Percentiles rank a stretch among this genome's conserved stretches.
Evolutionary conservation across 2,329 filamentous ascomycete genomes (phyloP).

Genomic region (Colletotrichum sp.): DNA sequence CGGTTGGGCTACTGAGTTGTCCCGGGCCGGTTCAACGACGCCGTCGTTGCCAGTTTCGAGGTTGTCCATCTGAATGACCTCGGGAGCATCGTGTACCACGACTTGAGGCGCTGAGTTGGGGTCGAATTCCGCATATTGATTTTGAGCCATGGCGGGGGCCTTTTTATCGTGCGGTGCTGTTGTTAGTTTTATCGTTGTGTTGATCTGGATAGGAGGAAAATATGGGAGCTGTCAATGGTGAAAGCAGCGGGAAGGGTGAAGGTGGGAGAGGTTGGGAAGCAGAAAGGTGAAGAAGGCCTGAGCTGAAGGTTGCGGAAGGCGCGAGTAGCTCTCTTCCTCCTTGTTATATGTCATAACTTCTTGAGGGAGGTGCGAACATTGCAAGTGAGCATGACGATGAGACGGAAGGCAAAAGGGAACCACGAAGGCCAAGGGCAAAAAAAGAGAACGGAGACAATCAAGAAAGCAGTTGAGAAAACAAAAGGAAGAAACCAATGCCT

Average conservation of each 20-base stretch:
- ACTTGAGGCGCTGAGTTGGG: slow-evolving; percentile 13
- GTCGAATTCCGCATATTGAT: slow-evolving; percentile 1
- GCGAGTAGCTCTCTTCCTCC: neutral
- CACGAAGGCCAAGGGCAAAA: neutral
- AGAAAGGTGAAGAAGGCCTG: neutral
- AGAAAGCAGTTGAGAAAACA: neutral
- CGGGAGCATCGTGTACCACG: slow-evolving; percentile 1
- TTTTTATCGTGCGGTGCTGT: neutral
- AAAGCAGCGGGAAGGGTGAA: neutral
- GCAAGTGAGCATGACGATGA: neutral
- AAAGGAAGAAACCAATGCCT: neutral
- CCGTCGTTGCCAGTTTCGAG: neutral
- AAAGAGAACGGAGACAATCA: neutral
- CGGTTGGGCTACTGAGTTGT: neutral
- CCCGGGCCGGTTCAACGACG: neutral
- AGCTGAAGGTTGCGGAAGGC: neutral
- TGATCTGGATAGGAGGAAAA: neutral
- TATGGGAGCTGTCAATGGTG: neutral
- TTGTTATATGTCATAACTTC: neutral
- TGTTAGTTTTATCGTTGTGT: neutral
- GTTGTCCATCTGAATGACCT: slow-evolving; percentile 1
- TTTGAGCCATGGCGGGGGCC: neutral
- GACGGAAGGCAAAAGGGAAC: neutral
- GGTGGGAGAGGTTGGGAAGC: neutral
- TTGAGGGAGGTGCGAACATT: neutral